Evolutionary conservation across 495 filamentous ascomycete genomes (phyloP).

Genomic region (Lophium mytilinum): DNA sequence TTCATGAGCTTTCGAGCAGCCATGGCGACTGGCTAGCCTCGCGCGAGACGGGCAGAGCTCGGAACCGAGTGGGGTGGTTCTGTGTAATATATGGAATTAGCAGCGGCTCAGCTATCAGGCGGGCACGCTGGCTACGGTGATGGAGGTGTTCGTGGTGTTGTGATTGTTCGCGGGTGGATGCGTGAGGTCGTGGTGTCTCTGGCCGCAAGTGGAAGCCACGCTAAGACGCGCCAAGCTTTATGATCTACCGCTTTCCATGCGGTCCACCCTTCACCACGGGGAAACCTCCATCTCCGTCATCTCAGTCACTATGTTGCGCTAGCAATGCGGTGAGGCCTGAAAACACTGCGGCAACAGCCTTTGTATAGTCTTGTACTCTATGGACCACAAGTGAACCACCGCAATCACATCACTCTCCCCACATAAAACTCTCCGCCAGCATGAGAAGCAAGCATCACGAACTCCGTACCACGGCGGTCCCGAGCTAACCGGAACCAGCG

Average conservation of each 20-base stretch:
- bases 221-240: neutral
- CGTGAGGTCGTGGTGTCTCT: neutral
- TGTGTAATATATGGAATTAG: neutral
- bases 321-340: no score
- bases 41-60: conserved; percentile 8
- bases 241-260: no score
- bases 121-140: neutral
- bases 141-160: neutral
- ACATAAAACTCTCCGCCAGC: neutral
- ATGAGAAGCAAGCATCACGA: neutral
- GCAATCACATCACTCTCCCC: no score
- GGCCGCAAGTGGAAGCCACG: neutral
- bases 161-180: neutral
- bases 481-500: conserved; percentile 42
- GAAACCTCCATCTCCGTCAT: neutral
- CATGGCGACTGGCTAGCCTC: conserved; percentile 49
- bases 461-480: neutral
- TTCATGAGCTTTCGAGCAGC: conserved; percentile 90
- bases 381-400: no score
- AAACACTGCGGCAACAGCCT: no score
- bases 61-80: neutral
- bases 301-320: conserved; percentile 2
- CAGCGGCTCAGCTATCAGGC: neutral
- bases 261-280: no score
- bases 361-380: no score